phyloP scores from a whole-genome alignment of 2,329 filamentous ascomycete genomes.

The Trichoderma endophyticum region DNA sequence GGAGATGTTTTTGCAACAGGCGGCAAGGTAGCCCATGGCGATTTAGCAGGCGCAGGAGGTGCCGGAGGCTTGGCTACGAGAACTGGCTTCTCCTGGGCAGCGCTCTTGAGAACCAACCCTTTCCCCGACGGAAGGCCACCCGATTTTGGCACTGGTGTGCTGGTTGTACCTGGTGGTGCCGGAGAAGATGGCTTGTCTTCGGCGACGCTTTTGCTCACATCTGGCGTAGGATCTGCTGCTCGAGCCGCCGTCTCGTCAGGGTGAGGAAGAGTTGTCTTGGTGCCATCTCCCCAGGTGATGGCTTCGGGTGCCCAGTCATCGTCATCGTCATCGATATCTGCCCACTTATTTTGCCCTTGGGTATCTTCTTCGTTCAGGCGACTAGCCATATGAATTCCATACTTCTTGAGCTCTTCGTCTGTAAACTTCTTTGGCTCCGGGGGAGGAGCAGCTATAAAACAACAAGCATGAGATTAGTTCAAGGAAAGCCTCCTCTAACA shows the following conservation, averaged over 20 bases:
- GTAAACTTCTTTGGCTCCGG: constrained; percentile 79
- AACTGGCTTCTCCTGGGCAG: constrained; percentile 64
- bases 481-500: not conserved
- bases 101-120: constrained; percentile 63
- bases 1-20: constrained; percentile 80
- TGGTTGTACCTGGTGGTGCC: constrained; percentile 33
- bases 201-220: constrained; percentile 24
- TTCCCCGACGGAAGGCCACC: constrained; percentile 52
- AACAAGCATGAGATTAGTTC: constrained; percentile 25
- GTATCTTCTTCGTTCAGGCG: constrained; percentile 72
- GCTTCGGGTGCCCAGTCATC: constrained; percentile 84
- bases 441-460: constrained; percentile 51
- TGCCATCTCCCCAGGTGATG: constrained; percentile 85
- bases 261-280: constrained; percentile 71
- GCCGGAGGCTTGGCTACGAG: constrained; percentile 69
- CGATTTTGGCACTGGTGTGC: constrained; percentile 44
- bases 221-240: constrained; percentile 27
- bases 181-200: constrained; percentile 47
- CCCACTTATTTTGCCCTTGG: constrained; percentile 79
- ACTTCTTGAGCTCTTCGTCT: constrained; percentile 82
- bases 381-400: constrained; percentile 80
- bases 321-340: constrained; percentile 84
- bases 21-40: constrained; percentile 85
- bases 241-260: constrained; percentile 47
- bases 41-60: constrained; percentile 71